Evolutionary conservation across 2,329 filamentous ascomycete genomes (phyloP), one percentile per base, ranked within the genome.

Genomic region (Diaporthe ilicicola): DNA sequence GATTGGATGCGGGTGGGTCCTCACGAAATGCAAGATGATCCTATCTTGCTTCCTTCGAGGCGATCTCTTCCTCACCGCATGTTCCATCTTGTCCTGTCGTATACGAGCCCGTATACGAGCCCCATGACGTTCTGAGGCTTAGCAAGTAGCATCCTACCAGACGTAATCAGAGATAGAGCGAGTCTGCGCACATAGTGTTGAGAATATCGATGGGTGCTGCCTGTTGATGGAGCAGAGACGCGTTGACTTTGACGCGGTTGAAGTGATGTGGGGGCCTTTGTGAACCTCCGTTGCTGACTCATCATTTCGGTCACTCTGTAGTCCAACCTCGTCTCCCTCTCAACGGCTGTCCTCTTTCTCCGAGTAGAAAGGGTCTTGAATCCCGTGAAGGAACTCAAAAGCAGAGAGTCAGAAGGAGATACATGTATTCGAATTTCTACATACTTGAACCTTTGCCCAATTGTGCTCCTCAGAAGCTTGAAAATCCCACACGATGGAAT

Each of bases 11-110:
- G 22, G 27, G 42, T 56, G 53, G 24, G 48, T 62, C 53, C 88
- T 79, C 83, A 95, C 93, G 83, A 97, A 95, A 81, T 97, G 94
- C 73, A 97, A 83, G 78, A 97, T 92, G 78, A 94, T 84, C 76
- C 93, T 88, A 76, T 87, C 84, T 78, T 93, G 88, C 78, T 87
- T 88, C 76, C 88, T 82, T 44, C 75, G 75, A 50, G 83, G 84
- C 22, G 75, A 73, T 71, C 75, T 78, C 73, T 76, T 79, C 59
- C 70, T 76, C 29, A 51, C 70, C 44, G 75, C 73, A 50, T 73
- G 74, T 27, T 79, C 77, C 81, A 82, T 82, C 44, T 19, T 77
- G 76, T 65, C 27, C 54, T 64, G 9, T 64, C 62, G 62, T 54
- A 12, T 46, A n/a, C 46, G 37, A 42, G 61, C 44, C 59, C 34